Base-by-base conservation (phyloP, 1,139 yeast species). In the Magnusiomyces ingens region DNA sequence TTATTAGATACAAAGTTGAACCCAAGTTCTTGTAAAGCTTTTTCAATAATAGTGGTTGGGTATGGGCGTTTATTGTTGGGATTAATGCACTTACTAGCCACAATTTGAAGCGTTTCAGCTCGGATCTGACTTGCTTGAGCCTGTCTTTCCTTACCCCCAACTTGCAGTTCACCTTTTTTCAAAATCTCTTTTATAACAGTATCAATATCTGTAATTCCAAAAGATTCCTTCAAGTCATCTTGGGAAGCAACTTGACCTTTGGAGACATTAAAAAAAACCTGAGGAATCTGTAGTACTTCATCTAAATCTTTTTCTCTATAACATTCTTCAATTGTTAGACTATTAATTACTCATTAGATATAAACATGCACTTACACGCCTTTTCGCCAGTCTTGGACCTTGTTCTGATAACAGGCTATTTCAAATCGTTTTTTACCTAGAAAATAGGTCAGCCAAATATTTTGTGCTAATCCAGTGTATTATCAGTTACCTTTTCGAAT, bases 271-370 rank as follows among this genome's bases (percentile, higher is more conserved):
- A 82, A 71, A 65, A 94, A 93, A 1, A 93, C 95, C 67, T 87
- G 96, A n/a, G 91, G 96, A 52, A 93, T 90, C 67, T 93, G 99
- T 45, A 93, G 74, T 3, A 93, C 99, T 67, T 93, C 99, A 71
- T 93, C 99, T 12, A 94, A 69, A 67, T 93, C 97, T 62, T 88
- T 93, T 66, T 94, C 99, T 11, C 75, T 72, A 38, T 4, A 37
- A 29, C 2, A 26, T 8, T 26, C 32, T 8, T 26, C 4, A 18
- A 29, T 13, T 21, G 40, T 50, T 43, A 49, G 45, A 18, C 38
- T 37, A 17, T 12, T 21, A 43, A 10, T 18, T 21, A 42, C 19
- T 3, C 18, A 29, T 26, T 1, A 26, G 4, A 11, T n/a, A 12
- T 5, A 26, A 38, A 45, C 12, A 17, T 11, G 13, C 6, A 65